Base-by-base conservation (phyloP, 306 rosid species). In the Cicer judaicum region DNA sequence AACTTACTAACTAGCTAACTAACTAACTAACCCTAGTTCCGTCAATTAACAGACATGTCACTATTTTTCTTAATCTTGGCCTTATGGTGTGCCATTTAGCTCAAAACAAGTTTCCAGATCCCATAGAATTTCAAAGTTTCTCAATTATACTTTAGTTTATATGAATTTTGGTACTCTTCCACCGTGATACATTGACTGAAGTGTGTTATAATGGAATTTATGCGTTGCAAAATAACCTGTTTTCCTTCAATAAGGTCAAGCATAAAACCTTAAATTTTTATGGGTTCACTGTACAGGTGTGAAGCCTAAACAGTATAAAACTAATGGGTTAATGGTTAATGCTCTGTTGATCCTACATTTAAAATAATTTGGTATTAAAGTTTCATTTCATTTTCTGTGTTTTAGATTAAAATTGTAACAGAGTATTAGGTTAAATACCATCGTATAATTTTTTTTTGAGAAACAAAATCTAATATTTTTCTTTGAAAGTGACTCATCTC, bases 181-280 rank as follows among this genome's bases (percentile, higher is more conserved):
- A 40, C 49, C 16, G 1, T 7, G 11, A 36, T 64, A 38, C 68
- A 53, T 65, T 54, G 43, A 66, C 21, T 73, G 29, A 48, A 55
- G 57, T 53, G 13, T 29, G 21, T 41, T 65, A 29, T 11, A 7
- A 10, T 65, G 39, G 6, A 21, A 12, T 61, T 49, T 36, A 49
- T 47, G 24, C 68, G 14, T 59, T 78, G 41, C 52, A 40, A 62
- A 77, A 1, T 24, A 10, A 40, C 12, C 40, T 72, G 63, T 56
- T 72, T 73, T 11, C 11, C 49, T 18, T 7, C 29, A 53, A 53
- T 53, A 53, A 2, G 19, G 59, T 53, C 29, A 8, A 53, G 10
- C 14, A 49, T 41, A 19, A 7, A 69, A 39, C 9, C 42, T 63
- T 64, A 40, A 19, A n/a, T 49, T 29, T 52, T 14, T 64, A 14